phyloP scores from a whole-genome alignment of 768 basidiomycete species.

The Auricularia sp. region DNA sequence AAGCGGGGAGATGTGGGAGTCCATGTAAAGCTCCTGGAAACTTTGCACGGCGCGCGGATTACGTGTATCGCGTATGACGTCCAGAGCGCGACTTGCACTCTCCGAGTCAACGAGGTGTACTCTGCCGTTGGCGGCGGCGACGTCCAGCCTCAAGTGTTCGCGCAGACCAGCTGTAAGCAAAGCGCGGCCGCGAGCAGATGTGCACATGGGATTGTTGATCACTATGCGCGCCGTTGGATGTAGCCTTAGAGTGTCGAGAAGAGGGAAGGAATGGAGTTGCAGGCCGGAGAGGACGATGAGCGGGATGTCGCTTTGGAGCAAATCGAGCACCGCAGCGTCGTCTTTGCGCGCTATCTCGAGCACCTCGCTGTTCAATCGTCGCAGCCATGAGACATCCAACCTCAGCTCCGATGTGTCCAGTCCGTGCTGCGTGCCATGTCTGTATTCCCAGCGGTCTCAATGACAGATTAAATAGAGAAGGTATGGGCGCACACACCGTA shows the following conservation, averaged over 20 bases:
- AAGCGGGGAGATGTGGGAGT: slow-evolving; percentile 47
- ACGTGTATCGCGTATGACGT: slow-evolving; percentile 35
- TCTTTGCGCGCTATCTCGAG: slow-evolving; percentile 5
- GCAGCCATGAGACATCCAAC: slow-evolving; percentile 2
- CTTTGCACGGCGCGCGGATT: slow-evolving; percentile 45
- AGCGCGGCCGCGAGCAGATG: slow-evolving; percentile 3
- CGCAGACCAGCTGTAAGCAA: not conserved
- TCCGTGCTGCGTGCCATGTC: not conserved
- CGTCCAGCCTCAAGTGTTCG: not conserved
- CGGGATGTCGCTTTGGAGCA: slow-evolving; percentile 8
- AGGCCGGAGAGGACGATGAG: slow-evolving; percentile 12
- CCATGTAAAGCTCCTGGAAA: slow-evolving; percentile 53
- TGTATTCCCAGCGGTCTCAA: not conserved
- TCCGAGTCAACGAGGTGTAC: slow-evolving; percentile 47
- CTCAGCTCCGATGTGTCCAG: not conserved
- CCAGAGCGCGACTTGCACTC: slow-evolving; percentile 48
- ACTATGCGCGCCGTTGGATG: slow-evolving; percentile 22
- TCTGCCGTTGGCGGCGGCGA: slow-evolving; percentile 26
- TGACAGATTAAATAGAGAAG: no score
- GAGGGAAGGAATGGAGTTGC: slow-evolving; percentile 12
- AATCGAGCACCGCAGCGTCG: not conserved
- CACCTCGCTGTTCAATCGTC: slow-evolving; percentile 4
- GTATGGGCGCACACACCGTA: not conserved
- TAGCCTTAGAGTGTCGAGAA: slow-evolving; percentile 16
- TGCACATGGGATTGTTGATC: slow-evolving; percentile 20